Percentiles rank a stretch among this genome's conserved stretches.
These are phyloP conservation scores for Globisporangium camurandrum DNA, from an alignment of 352 stramenopile species.

Conservation along the genomic window DNA sequence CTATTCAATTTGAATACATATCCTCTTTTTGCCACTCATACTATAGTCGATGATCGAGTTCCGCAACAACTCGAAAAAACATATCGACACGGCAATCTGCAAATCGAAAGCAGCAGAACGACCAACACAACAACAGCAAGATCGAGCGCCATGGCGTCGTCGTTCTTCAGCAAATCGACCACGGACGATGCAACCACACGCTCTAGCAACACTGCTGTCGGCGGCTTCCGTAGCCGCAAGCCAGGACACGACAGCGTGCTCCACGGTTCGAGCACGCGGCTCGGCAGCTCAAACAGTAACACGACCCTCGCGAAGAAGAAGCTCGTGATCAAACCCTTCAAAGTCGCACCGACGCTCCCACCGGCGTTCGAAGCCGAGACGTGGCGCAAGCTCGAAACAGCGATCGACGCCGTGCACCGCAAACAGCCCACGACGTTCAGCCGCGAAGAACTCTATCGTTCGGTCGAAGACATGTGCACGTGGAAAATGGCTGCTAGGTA, in stretches of 20 bases:
- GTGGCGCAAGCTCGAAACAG: conserved; percentile 62
- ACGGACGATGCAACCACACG: conserved; percentile 10
- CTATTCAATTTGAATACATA: too few species aligned
- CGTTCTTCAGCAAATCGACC: conserved; percentile 11
- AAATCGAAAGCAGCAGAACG: too few species aligned
- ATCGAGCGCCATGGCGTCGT: conserved; percentile 13
- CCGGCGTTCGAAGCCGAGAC: conserved; percentile 70
- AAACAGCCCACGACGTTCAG: conserved; percentile 63
- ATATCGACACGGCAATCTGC: too few species aligned
- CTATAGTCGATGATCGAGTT: too few species aligned
- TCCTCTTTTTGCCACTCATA: too few species aligned
- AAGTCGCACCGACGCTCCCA: conserved; percentile 65
- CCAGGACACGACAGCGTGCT: conserved; percentile 10
- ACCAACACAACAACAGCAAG: too few species aligned
- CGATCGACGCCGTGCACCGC: conserved; percentile 52
- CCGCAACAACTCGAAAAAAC: too few species aligned
- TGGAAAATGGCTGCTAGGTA: conserved; percentile 86
- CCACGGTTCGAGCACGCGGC: conserved; percentile 12
- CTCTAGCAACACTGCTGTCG: neutral
- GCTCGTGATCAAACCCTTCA: conserved; percentile 84
- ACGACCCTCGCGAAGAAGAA: conserved; percentile 47
- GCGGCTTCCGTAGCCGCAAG: conserved; percentile 11
- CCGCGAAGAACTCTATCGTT: conserved; percentile 78
- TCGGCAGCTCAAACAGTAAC: neutral
- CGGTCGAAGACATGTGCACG: conserved; percentile 88